phyloP scores from a whole-genome alignment of 192 early-diverging fungal genomes.

The Coemansia sp. region DNA sequence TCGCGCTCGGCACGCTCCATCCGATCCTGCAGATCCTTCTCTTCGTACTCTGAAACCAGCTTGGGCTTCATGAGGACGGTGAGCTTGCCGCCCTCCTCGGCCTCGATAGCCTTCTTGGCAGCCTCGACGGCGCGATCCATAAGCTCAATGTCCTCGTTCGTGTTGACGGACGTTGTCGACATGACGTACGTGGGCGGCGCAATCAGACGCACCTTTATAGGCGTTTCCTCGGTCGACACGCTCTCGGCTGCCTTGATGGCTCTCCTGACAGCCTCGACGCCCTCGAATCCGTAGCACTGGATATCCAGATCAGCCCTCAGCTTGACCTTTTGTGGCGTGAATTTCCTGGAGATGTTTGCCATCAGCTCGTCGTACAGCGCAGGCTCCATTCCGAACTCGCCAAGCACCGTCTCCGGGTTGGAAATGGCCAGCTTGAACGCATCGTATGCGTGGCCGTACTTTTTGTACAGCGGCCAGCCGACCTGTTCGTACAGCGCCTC shows the following conservation, averaged over 20 bases:
- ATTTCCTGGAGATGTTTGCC: slow-evolving; percentile 79
- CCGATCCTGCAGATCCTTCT: slow-evolving; percentile 86
- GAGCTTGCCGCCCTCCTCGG: slow-evolving; percentile 69
- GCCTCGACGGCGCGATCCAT: slow-evolving; percentile 86
- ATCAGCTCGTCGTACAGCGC: slow-evolving; percentile 74
- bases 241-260: slow-evolving; percentile 87
- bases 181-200: slow-evolving; percentile 96
- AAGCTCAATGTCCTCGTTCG: slow-evolving; percentile 76
- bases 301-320: slow-evolving; percentile 96
- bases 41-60: slow-evolving; percentile 89
- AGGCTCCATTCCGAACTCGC: slow-evolving; percentile 66
- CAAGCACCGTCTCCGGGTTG: slow-evolving; percentile 86
- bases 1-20: slow-evolving; percentile 89
- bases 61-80: slow-evolving; percentile 90
- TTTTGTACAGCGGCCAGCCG: slow-evolving; percentile 93
- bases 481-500: slow-evolving; percentile 81
- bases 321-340: slow-evolving; percentile 95
- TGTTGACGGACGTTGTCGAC: slow-evolving; percentile 81
- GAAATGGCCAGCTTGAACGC: slow-evolving; percentile 92
- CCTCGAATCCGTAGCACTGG: slow-evolving; percentile 90
- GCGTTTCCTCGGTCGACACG: slow-evolving; percentile 71
- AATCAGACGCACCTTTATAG: slow-evolving; percentile 85
- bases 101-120: slow-evolving; percentile 74
- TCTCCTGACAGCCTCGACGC: slow-evolving; percentile 92
- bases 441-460: slow-evolving; percentile 96